Base-by-base conservation (phyloP, 768 basidiomycete genomes). In the Pleurotus salmoneostramineus region DNA sequence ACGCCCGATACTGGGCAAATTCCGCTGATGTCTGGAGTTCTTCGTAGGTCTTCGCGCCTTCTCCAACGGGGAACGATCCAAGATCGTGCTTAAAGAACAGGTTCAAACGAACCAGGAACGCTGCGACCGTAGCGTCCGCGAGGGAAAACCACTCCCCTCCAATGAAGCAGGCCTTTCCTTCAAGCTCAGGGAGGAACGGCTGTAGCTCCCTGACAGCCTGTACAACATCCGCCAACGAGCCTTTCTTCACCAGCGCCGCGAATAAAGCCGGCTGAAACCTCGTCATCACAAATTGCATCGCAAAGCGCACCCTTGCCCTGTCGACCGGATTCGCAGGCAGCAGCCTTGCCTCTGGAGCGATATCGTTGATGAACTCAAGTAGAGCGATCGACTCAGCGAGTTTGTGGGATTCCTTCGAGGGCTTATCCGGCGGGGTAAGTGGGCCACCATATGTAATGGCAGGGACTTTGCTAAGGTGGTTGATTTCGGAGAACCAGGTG, bases 381-480 rank as follows among this genome's bases (percentile, higher is more conserved):
- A 51, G 12, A 11, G 34, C 50, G 5, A 51, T n/a, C n/a, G 50
- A 52, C 14, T 52, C 50, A 10, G 50, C 50, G 3, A 52, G 34
- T 7, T 52, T 52, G 4, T 35, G 27, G 10, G 50, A 52, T 10
- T 12, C 50, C 35, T 32, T 17, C 11, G 50, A 52, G 15, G 50
- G 50, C 12, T 40, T 5, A 6, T 52, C 15, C 10, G 50, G 50
- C 1, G 50, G 33, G 12, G 35, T 36, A 10, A 36, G 15, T 17
- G 50, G 50, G 5, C 50, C 50, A 32, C 50, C 34, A 35, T 52
- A 52, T 34, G 50, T 36, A 15, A 52, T 52, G 35, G 50, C 50
- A n/a, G 50, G 50, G 15, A 52, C 50, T 35, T 52, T 52, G 34
- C 50, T 33, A 2, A 8, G 15, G 17, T 32, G 50, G 8, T 52